phyloP scores from a whole-genome alignment of 1,284 basidiomycete species.

The Lignosus rhinocerotis region DNA sequence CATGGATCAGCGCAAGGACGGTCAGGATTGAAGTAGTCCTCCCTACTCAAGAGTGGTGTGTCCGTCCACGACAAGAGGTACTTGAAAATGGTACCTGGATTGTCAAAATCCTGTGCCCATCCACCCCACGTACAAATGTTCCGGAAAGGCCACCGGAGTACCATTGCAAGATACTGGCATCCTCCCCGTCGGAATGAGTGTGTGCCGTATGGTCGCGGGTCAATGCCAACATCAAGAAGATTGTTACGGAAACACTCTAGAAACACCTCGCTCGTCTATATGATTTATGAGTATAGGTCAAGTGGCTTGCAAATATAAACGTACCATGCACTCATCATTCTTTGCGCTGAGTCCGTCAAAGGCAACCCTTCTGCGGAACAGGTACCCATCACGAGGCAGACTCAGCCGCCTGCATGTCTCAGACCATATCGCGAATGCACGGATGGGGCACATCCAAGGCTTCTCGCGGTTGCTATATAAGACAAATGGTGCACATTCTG shows the following conservation, averaged over 20 bases:
- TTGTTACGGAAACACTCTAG: conserved; percentile 27
- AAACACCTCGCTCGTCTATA: no score
- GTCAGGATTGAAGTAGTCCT: no score
- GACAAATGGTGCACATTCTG: conserved; percentile 11
- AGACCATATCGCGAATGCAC: conserved; percentile 11
- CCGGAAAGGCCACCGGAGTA: conserved; percentile 5
- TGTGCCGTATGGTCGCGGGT: conserved; percentile 26
- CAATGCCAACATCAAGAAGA: conserved; percentile 24
- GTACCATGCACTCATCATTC: background rate
- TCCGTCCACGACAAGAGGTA: no score
- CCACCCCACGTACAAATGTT: conserved; percentile 27
- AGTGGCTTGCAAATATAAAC: conserved; percentile 15
- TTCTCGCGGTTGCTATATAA: conserved; percentile 7
- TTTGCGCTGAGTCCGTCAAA: conserved; percentile 1
- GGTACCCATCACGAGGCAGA: no score
- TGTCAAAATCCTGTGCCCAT: no score
- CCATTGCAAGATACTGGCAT: conserved; percentile 27
- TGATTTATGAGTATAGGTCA: no score
- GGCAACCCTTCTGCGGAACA: background rate
- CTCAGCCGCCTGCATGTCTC: background rate
- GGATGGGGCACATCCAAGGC: conserved; percentile 15
- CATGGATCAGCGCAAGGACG: no score
- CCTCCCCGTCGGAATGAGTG: conserved; percentile 30
- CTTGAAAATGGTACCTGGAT: no score
- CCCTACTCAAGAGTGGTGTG: no score